These are phyloP conservation scores for Brachypodium distachyon DNA, from an alignment of 202 grass and related monocot species.

Conservation along the genomic window DNA sequence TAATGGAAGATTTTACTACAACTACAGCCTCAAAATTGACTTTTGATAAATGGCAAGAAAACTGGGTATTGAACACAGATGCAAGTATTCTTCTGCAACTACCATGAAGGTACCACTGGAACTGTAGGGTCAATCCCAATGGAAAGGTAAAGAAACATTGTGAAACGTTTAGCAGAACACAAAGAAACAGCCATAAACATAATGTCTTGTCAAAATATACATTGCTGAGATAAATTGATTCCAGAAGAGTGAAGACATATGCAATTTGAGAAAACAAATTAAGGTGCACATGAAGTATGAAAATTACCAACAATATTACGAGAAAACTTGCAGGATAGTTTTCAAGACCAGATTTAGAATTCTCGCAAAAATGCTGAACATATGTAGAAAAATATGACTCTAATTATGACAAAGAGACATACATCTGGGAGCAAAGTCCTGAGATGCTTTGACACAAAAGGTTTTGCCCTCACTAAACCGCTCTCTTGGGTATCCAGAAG, in stretches of 20 bases:
- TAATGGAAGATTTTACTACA: not conserved
- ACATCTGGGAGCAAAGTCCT: slow-evolving; percentile 68
- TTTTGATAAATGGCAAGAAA: slow-evolving; percentile 14
- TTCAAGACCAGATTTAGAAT: slow-evolving; percentile 9
- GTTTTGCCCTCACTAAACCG: slow-evolving; percentile 39
- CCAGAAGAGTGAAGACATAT: not conserved
- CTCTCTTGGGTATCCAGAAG: slow-evolving; percentile 63
- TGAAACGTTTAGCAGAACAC: not conserved
- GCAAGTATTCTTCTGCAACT: slow-evolving; percentile 15
- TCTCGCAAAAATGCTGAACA: not conserved
- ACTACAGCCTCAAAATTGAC: not conserved
- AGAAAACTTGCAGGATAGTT: slow-evolving; percentile 7
- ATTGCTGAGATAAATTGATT: not conserved
- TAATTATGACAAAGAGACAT: slow-evolving; percentile 23
- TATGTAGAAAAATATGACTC: not conserved
- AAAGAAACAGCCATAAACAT: not conserved
- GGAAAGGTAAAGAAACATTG: not conserved
- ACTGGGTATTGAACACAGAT: not conserved
- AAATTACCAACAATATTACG: not conserved
- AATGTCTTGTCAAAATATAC: not conserved
- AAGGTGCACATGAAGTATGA: not conserved
- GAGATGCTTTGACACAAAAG: slow-evolving; percentile 69
- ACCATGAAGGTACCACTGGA: not conserved
- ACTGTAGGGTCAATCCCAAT: not conserved
- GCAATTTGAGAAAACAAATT: not conserved